A percentile compares a stretch with the other conserved stretches of the same genome.
These are phyloP conservation scores for Tetradesmus obliquus DNA, from an alignment of 139 green algal genomes.

Conservation along the genomic window DNA sequence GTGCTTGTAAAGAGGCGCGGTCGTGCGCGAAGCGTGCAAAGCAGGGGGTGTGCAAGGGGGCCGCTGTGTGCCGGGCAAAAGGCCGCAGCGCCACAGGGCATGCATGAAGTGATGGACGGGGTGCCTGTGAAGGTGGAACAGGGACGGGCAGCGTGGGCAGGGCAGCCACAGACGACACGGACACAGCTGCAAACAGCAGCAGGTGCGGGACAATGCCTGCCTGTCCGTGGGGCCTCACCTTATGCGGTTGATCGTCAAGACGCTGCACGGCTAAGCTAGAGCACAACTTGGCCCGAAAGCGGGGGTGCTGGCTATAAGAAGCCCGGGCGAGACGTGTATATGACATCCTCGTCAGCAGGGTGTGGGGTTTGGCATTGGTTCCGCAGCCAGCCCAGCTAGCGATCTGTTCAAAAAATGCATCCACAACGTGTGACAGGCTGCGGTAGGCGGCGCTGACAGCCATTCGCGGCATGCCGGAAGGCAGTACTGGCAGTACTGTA, in stretches of 20 bases:
- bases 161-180: neutral
- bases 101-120: neutral
- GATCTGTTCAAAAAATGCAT: neutral
- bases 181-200: neutral
- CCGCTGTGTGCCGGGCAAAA: neutral
- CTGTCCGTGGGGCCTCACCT: neutral
- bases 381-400: neutral
- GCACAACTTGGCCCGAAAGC: neutral
- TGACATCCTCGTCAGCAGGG: neutral
- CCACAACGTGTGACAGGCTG: too few relatives aligned
- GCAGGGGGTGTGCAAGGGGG: neutral
- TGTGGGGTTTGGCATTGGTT: neutral
- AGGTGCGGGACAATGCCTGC: neutral
- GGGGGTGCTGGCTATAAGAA: neutral
- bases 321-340: neutral
- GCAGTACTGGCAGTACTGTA: neutral
- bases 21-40: neutral
- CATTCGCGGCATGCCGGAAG: too few relatives aligned
- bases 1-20: neutral
- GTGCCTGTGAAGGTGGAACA: neutral
- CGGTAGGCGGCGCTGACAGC: too few relatives aligned
- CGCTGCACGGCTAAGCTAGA: neutral
- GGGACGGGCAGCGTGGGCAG: neutral
- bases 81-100: neutral
- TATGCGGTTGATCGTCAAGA: neutral